Percentiles rank a stretch among this genome's conserved stretches.
Evolutionary conservation across 805 yeast genomes (phyloP).

Genomic region (Pichia manshurica): DNA sequence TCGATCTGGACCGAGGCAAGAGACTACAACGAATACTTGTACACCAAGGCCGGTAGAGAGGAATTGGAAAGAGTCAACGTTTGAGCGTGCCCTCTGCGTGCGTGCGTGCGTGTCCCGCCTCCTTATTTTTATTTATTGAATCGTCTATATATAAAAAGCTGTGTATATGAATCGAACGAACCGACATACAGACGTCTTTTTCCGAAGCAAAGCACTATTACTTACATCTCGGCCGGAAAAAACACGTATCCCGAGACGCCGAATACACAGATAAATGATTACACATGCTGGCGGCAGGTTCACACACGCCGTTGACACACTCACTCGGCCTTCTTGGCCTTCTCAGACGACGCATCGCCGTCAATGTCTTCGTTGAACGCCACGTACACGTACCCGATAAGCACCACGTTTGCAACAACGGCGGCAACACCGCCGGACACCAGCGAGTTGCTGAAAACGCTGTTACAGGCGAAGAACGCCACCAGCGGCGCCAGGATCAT

Average conservation of each 20-base stretch:
- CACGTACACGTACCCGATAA: slow-evolving; percentile 65
- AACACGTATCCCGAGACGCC: no score
- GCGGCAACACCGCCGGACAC: slow-evolving; percentile 81
- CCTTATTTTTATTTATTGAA: no score
- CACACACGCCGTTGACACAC: no score
- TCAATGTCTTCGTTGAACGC: slow-evolving; percentile 64
- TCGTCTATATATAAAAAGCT: no score
- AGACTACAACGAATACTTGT: slow-evolving; percentile 87
- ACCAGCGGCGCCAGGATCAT: slow-evolving; percentile 66
- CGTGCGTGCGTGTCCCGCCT: no score
- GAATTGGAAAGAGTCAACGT: slow-evolving; percentile 67
- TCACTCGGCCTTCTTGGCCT: slow-evolving; percentile 5
- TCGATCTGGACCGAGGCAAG: slow-evolving; percentile 81
- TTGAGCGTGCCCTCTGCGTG: slow-evolving; percentile 14
- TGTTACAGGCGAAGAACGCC: slow-evolving; percentile 45
- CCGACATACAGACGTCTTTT: no score
- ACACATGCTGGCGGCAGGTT: no score
- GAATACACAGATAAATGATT: no score
- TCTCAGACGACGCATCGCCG: slow-evolving; percentile 30
- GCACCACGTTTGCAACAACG: slow-evolving; percentile 63
- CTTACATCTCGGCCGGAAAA: no score
- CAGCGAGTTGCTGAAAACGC: slow-evolving; percentile 43
- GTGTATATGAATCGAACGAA: no score
- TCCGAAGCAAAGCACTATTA: no score
- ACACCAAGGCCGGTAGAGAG: slow-evolving; percentile 97